Percentiles rank a stretch among this genome's conserved stretches.
Conservation (phyloP, 257 asterid genomes). For the Echites panduratus region DNA sequence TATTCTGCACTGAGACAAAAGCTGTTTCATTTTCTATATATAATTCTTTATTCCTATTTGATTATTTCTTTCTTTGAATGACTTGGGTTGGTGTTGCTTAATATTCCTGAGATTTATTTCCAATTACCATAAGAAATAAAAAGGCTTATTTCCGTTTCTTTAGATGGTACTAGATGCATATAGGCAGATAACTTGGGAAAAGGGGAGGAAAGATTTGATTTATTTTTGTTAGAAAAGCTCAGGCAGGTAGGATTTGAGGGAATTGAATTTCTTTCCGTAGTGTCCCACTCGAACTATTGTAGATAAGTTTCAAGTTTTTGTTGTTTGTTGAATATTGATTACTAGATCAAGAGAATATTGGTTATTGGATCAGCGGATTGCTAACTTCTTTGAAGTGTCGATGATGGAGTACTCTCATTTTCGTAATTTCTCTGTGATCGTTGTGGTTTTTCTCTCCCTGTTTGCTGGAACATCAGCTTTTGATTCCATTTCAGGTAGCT, state of each 20-base stretch:
- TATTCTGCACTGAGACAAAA: background rate
- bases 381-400: background rate
- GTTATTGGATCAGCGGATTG: conserved; percentile 13
- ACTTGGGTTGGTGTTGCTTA: background rate
- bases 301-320: background rate
- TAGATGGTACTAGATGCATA: background rate
- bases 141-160: background rate
- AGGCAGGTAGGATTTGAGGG: conserved; percentile 5
- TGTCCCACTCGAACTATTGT: background rate
- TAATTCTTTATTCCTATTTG: background rate
- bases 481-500: conserved; percentile 50
- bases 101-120: no score
- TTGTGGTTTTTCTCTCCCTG: conserved; percentile 31
- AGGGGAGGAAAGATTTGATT: background rate
- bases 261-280: no score
- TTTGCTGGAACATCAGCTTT: conserved; percentile 36
- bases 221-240: background rate
- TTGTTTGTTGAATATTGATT: background rate
- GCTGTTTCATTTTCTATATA: background rate
- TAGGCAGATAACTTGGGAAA: background rate
- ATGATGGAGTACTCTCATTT: conserved; percentile 28
- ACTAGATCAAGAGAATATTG: background rate
- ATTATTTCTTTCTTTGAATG: no score
- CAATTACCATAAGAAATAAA: no score
- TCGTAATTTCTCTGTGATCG: conserved; percentile 23